These are phyloP conservation scores for Dactylis glomerata DNA, from an alignment of 176 grass and related monocot genomes.

Conservation along the genomic window DNA sequence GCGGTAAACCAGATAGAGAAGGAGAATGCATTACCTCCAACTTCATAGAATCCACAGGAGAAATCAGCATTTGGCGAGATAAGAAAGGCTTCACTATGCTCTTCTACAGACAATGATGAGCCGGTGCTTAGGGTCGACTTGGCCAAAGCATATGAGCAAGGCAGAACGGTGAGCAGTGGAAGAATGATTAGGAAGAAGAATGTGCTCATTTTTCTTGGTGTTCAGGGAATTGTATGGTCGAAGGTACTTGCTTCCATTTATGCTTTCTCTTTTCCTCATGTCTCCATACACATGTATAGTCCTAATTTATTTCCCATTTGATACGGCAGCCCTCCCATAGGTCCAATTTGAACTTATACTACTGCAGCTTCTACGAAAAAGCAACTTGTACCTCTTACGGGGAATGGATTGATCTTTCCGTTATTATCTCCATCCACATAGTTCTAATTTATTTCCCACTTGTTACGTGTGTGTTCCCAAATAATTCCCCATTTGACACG, in stretches of 20 bases:
- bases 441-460: conserved; percentile 2
- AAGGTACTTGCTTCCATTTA: conserved; percentile 8
- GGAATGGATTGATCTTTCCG: not conserved
- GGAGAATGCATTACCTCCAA: conserved; percentile 56
- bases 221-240: not conserved
- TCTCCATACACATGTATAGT: not conserved
- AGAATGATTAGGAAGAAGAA: conserved; percentile 25
- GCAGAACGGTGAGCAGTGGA: conserved; percentile 24
- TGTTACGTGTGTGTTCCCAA: not conserved
- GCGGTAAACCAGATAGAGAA: conserved; percentile 72
- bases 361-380: not conserved
- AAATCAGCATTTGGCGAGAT: conserved; percentile 46
- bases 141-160: conserved; percentile 25
- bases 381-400: too few relatives aligned
- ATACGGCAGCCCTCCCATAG: not conserved
- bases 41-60: conserved; percentile 56
- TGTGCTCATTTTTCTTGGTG: conserved; percentile 24
- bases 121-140: conserved; percentile 13
- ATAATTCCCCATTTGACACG: not conserved
- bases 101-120: conserved; percentile 37
- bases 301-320: not conserved
- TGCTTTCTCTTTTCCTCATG: not conserved
- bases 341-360: not conserved
- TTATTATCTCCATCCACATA: not conserved
- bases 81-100: conserved; percentile 37